Percentiles rank a stretch among this genome's conserved stretches.
These are phyloP conservation scores for Geranomyces variabilis DNA, from an alignment of 192 early-diverging fungal genomes.

Conservation along the genomic window DNA sequence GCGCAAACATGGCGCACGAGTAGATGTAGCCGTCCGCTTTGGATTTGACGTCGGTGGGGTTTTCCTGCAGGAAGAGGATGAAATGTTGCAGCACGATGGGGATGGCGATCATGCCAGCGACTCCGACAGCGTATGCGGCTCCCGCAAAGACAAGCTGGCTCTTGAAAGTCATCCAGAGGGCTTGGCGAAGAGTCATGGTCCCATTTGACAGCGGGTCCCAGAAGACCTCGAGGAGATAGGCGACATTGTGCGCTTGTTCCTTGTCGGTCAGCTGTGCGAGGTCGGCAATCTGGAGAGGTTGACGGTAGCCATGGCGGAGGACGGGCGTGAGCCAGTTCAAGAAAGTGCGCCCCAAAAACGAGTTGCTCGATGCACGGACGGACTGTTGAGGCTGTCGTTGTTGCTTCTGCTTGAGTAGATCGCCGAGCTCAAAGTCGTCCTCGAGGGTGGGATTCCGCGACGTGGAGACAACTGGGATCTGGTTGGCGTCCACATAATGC, in stretches of 20 bases:
- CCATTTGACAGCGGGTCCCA: background rate
- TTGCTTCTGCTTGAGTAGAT: too few species aligned
- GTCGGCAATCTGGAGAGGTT: conserved; percentile 3
- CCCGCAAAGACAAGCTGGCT: background rate
- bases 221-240: background rate
- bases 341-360: background rate
- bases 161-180: background rate
- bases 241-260: background rate
- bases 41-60: background rate
- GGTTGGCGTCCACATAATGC: background rate
- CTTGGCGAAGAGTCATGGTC: background rate
- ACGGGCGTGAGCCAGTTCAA: conserved; percentile 10
- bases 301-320: background rate
- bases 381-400: too few species aligned
- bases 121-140: background rate
- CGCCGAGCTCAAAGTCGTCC: background rate
- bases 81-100: background rate
- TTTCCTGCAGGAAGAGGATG: background rate
- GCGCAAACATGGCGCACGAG: background rate
- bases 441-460: background rate
- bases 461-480: background rate
- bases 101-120: background rate
- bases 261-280: background rate
- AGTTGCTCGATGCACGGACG: too few species aligned
- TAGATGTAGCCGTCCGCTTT: background rate